A percentile compares a stretch with the other conserved stretches of the same genome.
phyloP scores from a whole-genome alignment of 2,329 filamentous ascomycete species.

The Plectosphaerella plurivora region DNA sequence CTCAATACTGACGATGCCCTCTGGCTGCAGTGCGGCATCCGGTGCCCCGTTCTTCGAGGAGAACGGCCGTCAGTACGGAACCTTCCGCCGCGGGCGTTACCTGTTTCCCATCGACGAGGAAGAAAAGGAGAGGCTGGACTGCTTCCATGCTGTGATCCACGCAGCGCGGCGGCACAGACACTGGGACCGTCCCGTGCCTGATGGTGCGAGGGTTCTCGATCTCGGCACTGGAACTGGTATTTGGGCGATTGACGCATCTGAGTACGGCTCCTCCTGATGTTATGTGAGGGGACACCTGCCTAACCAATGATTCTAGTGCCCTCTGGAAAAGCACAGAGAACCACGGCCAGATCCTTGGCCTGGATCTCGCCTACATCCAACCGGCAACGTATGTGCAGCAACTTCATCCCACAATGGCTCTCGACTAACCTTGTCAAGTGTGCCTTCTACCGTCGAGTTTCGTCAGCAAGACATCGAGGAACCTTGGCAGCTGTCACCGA shows the following conservation, averaged over 20 bases:
- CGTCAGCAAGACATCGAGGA: slow-evolving; percentile 73
- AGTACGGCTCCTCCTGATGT: slow-evolving; percentile 51
- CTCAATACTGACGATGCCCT: background rate
- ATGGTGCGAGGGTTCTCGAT: slow-evolving; percentile 46
- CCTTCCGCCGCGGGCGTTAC: slow-evolving; percentile 64
- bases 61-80: slow-evolving; percentile 67
- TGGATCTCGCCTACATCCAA: slow-evolving; percentile 35
- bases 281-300: background rate
- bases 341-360: slow-evolving; percentile 26
- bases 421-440: slow-evolving; percentile 41
- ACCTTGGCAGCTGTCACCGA: slow-evolving; percentile 50
- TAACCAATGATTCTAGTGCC: slow-evolving; percentile 2
- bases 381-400: slow-evolving; percentile 29
- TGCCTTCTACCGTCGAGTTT: slow-evolving; percentile 66
- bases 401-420: slow-evolving; percentile 34
- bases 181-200: slow-evolving; percentile 11
- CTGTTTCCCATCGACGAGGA: slow-evolving; percentile 73
- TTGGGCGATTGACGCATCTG: slow-evolving; percentile 84
- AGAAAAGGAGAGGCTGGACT: slow-evolving; percentile 75
- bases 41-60: slow-evolving; percentile 38
- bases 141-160: slow-evolving; percentile 73
- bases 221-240: slow-evolving; percentile 86
- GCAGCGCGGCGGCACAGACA: slow-evolving; percentile 50
- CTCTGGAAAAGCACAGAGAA: slow-evolving; percentile 8
- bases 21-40: slow-evolving; percentile 16